Base-by-base conservation (phyloP, 257 asterid genomes). In the Avicennia marina region DNA sequence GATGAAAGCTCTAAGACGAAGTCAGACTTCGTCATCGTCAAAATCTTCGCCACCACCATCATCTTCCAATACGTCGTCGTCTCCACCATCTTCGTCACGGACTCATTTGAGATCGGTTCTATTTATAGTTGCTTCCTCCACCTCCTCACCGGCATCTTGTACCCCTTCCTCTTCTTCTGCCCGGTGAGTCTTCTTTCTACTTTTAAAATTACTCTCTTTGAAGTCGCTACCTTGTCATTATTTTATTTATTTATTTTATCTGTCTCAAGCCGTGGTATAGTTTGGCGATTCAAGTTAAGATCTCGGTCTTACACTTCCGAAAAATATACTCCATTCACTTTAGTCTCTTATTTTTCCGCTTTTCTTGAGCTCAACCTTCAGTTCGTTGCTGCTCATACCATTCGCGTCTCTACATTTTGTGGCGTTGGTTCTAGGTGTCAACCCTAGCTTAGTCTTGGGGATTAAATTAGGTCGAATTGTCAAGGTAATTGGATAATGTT, bases 1-100 rank as follows among this genome's bases (percentile, higher is more conserved):
- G 94, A 89, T 89, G 97, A 86, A 69, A 86, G 94, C 95, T 74
- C 86, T 89, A 31, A 83, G 67, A 76, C 89, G 95, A 73, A 79
- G 87, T 71, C 94, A 86, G 78, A 81, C 89, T 71, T 89, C 96
- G 80, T 67, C 89, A 9, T 65, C 87, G 56, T 83, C 96, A 41
- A 83, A 87, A 76, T 74, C 90, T 42, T 76, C 86, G 73, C 79
- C 95, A 32, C 74, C 87, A 65, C 76, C 94, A 49, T 89, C 96
- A 2, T 77, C 87, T 22, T 67, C 81, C 24, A 65, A 64, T 60
- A 17, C 74, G 58, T 66, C 91, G 34, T 76, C 95, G 21, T 79
- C 89, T 1, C 70, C 89, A 15, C 68, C 84, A 6, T 74, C 96
- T 36, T 79, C 83, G 46, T 81, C 95, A 72, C 86, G 95, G 97